These are phyloP conservation scores for Combretum micranthum DNA, from an alignment of 345 rosid species.

Conservation along the genomic window DNA sequence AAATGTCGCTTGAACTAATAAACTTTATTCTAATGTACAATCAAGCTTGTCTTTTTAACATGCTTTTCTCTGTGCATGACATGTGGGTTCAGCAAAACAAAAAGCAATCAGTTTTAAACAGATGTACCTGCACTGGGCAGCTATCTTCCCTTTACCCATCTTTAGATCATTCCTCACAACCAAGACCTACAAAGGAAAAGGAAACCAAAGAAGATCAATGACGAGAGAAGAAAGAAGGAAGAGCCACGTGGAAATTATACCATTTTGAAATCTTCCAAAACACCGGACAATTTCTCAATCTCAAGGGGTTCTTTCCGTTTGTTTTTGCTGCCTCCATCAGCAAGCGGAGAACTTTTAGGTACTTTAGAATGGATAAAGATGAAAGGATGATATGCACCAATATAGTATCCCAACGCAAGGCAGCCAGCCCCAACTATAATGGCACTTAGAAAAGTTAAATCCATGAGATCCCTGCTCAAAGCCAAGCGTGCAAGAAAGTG, in stretches of 20 bases:
- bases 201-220: not conserved
- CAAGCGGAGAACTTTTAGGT: constrained; percentile 14
- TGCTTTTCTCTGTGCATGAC: too few species aligned
- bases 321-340: constrained; percentile 19
- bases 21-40: too few species aligned
- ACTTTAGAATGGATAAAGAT: constrained; percentile 30
- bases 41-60: too few species aligned
- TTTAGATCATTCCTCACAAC: constrained; percentile 94
- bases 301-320: constrained; percentile 52
- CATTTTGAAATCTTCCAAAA: constrained; percentile 88
- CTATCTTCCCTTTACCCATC: constrained; percentile 99
- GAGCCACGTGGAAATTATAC: constrained; percentile 21
- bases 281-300: constrained; percentile 81
- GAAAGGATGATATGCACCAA: constrained; percentile 46
- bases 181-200: constrained; percentile 52
- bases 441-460: constrained; percentile 72
- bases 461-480: constrained; percentile 32
- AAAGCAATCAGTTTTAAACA: not conserved
- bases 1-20: too few species aligned
- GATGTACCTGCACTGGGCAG: constrained; percentile 90
- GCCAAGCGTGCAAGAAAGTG: not conserved
- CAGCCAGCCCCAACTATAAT: constrained; percentile 76
- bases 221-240: not conserved
- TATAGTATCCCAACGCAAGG: constrained; percentile 76
- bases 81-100: not conserved